Conservation (phyloP, 192 early-diverging fungal genomes). For the Chytriomyces confervae region DNA sequence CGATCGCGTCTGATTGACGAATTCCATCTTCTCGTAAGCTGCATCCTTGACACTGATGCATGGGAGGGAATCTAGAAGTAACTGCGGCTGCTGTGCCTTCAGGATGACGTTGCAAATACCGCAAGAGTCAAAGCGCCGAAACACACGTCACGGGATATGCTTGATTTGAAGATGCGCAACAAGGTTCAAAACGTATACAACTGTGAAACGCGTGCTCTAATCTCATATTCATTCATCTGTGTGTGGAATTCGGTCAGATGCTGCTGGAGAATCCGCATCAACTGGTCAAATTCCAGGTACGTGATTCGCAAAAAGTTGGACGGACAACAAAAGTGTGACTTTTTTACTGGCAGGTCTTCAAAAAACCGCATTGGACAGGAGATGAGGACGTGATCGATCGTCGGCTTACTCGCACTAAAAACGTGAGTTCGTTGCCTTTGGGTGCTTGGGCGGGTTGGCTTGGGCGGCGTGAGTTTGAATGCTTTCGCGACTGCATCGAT, state of each 20-base stretch:
- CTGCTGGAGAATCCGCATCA: slow-evolving; percentile 51
- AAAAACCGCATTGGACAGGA: slow-evolving; percentile 42
- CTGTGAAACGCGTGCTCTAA: background rate
- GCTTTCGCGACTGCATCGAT: background rate
- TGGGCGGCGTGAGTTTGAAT: slow-evolving; percentile 11
- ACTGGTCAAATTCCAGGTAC: slow-evolving; percentile 50
- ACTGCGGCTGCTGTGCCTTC: background rate
- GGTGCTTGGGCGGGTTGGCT: slow-evolving; percentile 55
- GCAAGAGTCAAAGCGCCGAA: slow-evolving; percentile 38
- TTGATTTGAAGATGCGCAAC: slow-evolving; percentile 34
- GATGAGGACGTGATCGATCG: slow-evolving; percentile 47
- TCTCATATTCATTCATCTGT: too few species aligned
- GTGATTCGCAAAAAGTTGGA: background rate
- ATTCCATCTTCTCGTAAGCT: slow-evolving; percentile 49
- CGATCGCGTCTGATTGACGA: slow-evolving; percentile 49
- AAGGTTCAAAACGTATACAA: slow-evolving; percentile 25
- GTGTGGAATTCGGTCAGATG: slow-evolving; percentile 19
- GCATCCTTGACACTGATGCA: background rate
- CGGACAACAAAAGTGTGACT: background rate
- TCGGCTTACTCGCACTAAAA: slow-evolving; percentile 47
- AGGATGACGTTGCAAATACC: slow-evolving; percentile 39
- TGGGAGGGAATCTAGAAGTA: background rate
- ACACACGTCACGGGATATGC: slow-evolving; percentile 42
- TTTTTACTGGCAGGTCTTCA: slow-evolving; percentile 35
- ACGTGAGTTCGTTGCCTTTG: slow-evolving; percentile 44